Percentiles rank a stretch among this genome's conserved stretches.
phyloP scores from a whole-genome alignment of 768 basidiomycete genomes.

The Goffeauzyma gilvescens region DNA sequence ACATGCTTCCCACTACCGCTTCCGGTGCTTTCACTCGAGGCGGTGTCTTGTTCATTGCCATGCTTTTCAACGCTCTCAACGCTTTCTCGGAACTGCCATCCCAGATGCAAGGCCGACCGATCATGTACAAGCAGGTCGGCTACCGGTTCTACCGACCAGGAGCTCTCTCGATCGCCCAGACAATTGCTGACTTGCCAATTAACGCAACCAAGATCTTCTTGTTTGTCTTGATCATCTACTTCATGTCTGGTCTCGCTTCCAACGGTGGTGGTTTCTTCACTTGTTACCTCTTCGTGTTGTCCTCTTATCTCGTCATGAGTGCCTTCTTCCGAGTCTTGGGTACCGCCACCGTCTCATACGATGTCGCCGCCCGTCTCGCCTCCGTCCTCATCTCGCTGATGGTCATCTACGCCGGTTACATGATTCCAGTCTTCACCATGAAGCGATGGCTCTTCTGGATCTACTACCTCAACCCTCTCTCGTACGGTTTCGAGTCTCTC shows the following conservation, averaged over 20 bases:
- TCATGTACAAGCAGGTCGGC: slow-evolving; percentile 35
- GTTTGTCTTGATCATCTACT: slow-evolving; percentile 31
- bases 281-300: slow-evolving; percentile 37
- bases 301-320: slow-evolving; percentile 54
- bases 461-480: slow-evolving; percentile 51
- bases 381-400: slow-evolving; percentile 60
- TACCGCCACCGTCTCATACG: slow-evolving; percentile 32
- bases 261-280: slow-evolving; percentile 34
- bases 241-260: slow-evolving; percentile 33
- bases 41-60: slow-evolving; percentile 49
- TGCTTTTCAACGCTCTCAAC: slow-evolving; percentile 34
- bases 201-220: slow-evolving; percentile 27
- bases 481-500: slow-evolving; percentile 55
- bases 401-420: slow-evolving; percentile 40
- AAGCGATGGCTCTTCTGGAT: slow-evolving; percentile 71
- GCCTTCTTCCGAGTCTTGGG: slow-evolving; percentile 58
- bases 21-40: slow-evolving; percentile 75
- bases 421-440: slow-evolving; percentile 18
- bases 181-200: slow-evolving; percentile 35
- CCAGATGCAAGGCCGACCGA: slow-evolving; percentile 64
- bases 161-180: slow-evolving; percentile 32
- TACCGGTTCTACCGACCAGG: slow-evolving; percentile 36
- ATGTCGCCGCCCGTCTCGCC: slow-evolving; percentile 44
- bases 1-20: slow-evolving; percentile 51
- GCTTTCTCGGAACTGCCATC: slow-evolving; percentile 34